These are phyloP conservation scores for Suillus plorans DNA, from an alignment of 768 basidiomycete genomes.

Conservation along the genomic window DNA sequence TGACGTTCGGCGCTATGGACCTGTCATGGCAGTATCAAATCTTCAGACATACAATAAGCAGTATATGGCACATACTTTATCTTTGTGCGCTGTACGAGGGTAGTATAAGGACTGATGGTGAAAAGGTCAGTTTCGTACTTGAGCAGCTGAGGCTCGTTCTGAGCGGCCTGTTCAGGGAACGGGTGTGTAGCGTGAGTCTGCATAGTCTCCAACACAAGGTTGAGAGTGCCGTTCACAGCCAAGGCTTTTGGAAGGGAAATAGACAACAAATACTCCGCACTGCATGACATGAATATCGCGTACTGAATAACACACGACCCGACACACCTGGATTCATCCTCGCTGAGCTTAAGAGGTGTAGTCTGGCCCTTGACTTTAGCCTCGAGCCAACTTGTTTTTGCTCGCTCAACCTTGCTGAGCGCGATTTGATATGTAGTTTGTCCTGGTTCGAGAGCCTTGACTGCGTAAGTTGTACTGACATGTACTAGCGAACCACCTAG, in stretches of 20 bases:
- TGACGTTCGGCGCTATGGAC: conserved; percentile 66
- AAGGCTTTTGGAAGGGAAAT: conserved; percentile 64
- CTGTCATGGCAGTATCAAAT: conserved; percentile 36
- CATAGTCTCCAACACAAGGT: conserved; percentile 76
- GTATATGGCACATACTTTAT: conserved; percentile 57
- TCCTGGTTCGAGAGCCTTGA: conserved; percentile 66
- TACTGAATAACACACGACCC: conserved; percentile 9
- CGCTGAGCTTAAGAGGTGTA: conserved; percentile 49
- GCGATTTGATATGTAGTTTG: conserved; percentile 68
- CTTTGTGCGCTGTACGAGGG: conserved; percentile 83
- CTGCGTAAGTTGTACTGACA: conserved; percentile 86
- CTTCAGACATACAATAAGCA: conserved; percentile 4
- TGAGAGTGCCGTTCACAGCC: conserved; percentile 58
- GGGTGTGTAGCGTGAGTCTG: conserved; percentile 78
- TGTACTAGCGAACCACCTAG: conserved; percentile 87
- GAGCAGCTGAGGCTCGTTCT: conserved; percentile 76
- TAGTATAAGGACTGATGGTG: conserved; percentile 81
- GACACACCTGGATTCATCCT: conserved; percentile 54
- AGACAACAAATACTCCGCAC: conserved; percentile 52
- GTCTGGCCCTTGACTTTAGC: conserved; percentile 76
- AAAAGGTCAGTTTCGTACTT: conserved; percentile 77
- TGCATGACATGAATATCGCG: conserved; percentile 31
- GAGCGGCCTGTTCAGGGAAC: conserved; percentile 70
- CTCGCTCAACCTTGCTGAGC: conserved; percentile 59
- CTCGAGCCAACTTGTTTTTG: conserved; percentile 75